Evolutionary conservation across 2,329 filamentous ascomycete species (phyloP).

Genomic region (Trichoderma sp.): DNA sequence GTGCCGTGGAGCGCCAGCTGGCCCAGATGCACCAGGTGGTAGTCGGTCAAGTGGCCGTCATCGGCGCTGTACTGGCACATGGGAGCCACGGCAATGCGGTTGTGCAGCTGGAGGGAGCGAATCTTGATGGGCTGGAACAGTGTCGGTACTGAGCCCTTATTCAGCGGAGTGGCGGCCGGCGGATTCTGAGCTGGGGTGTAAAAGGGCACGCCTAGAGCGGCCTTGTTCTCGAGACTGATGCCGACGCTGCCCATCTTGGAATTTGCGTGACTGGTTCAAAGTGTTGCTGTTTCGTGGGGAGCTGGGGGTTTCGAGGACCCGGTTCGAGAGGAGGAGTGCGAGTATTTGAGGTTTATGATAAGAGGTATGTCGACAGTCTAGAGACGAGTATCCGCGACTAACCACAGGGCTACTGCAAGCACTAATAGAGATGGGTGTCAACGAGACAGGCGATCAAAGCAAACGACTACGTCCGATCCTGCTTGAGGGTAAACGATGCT

Average conservation of each 20-base stretch:
- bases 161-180: conserved; percentile 46
- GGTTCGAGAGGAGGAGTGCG: neutral
- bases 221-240: conserved; percentile 32
- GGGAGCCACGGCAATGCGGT: conserved; percentile 57
- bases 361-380: neutral
- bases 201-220: conserved; percentile 46
- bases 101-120: conserved; percentile 50
- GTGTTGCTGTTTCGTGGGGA: neutral
- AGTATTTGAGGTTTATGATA: neutral
- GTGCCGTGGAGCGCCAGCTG: conserved; percentile 74
- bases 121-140: conserved; percentile 56
- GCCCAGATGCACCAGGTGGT: conserved; percentile 78
- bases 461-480: no score
- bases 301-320: neutral
- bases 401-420: no score
- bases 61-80: conserved; percentile 60
- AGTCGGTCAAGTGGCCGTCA: conserved; percentile 70
- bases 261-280: neutral
- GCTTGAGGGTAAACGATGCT: neutral
- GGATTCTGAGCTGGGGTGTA: conserved; percentile 55
- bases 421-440: neutral
- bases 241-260: conserved; percentile 18
- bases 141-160: conserved; percentile 44
- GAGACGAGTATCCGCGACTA: neutral
- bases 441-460: neutral